phyloP scores from a whole-genome alignment of 768 basidiomycete genomes.

The Boletus subcaerulescens region DNA sequence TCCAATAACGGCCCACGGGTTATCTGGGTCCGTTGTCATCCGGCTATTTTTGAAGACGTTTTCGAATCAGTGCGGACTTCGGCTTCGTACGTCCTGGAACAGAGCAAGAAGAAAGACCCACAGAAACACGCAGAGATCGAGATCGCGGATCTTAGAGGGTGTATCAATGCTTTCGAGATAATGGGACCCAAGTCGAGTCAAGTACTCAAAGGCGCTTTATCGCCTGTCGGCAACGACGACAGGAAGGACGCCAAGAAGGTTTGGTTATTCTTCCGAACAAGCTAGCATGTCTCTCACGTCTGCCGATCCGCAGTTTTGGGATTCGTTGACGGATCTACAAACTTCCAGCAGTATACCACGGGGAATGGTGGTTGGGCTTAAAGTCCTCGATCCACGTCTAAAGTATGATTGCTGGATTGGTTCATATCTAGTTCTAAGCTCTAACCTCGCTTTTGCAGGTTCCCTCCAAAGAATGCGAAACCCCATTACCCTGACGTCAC shows the following conservation, averaged over 20 bases:
- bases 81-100: conserved; percentile 48
- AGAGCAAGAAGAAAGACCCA: conserved; percentile 24
- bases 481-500: conserved; percentile 27
- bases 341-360: conserved; percentile 65
- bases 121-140: conserved; percentile 44
- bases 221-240: conserved; percentile 45
- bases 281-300: background rate
- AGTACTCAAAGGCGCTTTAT: conserved; percentile 63
- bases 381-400: conserved; percentile 82
- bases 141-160: conserved; percentile 66
- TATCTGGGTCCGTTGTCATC: conserved; percentile 81
- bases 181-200: conserved; percentile 84
- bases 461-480: conserved; percentile 78
- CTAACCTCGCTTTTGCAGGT: conserved; percentile 42
- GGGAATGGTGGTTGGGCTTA: conserved; percentile 76
- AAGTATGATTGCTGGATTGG: conserved; percentile 46
- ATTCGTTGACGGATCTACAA: conserved; percentile 54
- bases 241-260: conserved; percentile 62
- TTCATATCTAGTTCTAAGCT: background rate
- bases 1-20: conserved; percentile 32
- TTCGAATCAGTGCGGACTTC: conserved; percentile 50
- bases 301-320: conserved; percentile 45
- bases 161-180: conserved; percentile 81
- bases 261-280: background rate
- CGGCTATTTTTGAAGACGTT: conserved; percentile 59